Conservation (phyloP, 805 yeast genomes). For the Monosporozyma siamensis region DNA sequence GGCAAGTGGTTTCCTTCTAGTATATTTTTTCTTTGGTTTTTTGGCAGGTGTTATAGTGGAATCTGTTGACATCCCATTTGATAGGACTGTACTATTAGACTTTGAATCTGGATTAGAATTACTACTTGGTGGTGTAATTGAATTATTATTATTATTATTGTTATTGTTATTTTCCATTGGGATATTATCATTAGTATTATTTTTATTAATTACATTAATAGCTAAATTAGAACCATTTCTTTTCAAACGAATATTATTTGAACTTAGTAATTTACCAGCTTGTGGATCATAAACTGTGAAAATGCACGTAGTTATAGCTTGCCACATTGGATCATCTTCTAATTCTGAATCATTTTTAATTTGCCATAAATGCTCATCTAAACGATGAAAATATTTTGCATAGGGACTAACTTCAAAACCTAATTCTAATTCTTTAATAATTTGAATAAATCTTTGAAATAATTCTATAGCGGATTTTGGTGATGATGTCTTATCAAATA, state of each 20-base stretch:
- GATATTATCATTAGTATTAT: neutral
- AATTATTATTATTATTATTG: constrained; percentile 1
- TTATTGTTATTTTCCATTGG: neutral
- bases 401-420: constrained; percentile 27
- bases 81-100: constrained; percentile 3
- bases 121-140: constrained; percentile 1
- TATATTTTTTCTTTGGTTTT: constrained; percentile 9
- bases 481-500: constrained; percentile 23
- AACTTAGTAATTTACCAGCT: constrained; percentile 22
- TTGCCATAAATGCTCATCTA: constrained; percentile 25
- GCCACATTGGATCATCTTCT: constrained; percentile 23
- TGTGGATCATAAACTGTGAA: constrained; percentile 21
- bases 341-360: constrained; percentile 23
- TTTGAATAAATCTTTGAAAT: constrained; percentile 29
- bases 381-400: constrained; percentile 20
- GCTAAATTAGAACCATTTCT: constrained; percentile 1
- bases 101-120: neutral
- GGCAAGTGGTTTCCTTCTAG: constrained; percentile 5
- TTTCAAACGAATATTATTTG: constrained; percentile 7
- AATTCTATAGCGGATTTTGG: constrained; percentile 29
- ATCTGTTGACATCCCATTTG: constrained; percentile 1
- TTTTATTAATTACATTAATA: neutral
- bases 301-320: constrained; percentile 18
- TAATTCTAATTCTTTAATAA: constrained; percentile 27
- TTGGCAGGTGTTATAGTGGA: constrained; percentile 6